Evolutionary conservation across 768 basidiomycete genomes (phyloP).

Genomic region (Sarcodon aspratus): DNA sequence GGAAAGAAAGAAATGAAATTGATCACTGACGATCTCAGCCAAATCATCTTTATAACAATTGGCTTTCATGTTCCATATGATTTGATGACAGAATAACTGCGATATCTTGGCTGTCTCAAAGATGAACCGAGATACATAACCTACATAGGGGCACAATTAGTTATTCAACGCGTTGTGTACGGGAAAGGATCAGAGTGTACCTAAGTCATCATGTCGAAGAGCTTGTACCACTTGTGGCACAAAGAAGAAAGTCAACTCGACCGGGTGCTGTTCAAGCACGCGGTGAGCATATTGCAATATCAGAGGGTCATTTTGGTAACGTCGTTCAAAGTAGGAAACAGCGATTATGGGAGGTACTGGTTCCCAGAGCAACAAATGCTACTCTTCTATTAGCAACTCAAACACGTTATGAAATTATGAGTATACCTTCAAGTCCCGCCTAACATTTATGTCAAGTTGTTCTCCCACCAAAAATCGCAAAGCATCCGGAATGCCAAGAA

Average conservation of each 20-base stretch:
- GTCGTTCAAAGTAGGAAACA: slow-evolving; percentile 75
- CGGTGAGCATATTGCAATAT: slow-evolving; percentile 94
- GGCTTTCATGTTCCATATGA: slow-evolving; percentile 99
- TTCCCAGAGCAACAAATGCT: slow-evolving; percentile 86
- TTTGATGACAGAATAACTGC: slow-evolving; percentile 97
- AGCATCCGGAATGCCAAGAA: slow-evolving; percentile 72
- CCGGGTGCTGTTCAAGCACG: slow-evolving; percentile 89
- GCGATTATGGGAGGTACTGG: slow-evolving; percentile 79
- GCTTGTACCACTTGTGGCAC: slow-evolving; percentile 98
- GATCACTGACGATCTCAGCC: slow-evolving; percentile 59
- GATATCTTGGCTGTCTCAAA: slow-evolving; percentile 97
- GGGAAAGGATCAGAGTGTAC: slow-evolving; percentile 27
- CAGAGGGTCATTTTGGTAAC: slow-evolving; percentile 73
- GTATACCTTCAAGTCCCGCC: slow-evolving; percentile 65
- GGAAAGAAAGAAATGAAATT: not conserved
- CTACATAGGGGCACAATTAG: slow-evolving; percentile 24
- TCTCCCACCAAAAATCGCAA: slow-evolving; percentile 74
- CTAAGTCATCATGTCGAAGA: slow-evolving; percentile 79
- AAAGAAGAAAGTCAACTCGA: slow-evolving; percentile 95
- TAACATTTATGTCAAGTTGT: slow-evolving; percentile 39
- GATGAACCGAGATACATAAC: slow-evolving; percentile 90
- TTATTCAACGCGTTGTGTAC: not conserved
- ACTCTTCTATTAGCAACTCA: slow-evolving; percentile 4
- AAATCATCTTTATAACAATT: slow-evolving; percentile 91
- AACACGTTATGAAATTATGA: not conserved